Percentiles rank a stretch among this genome's conserved stretches.
These are phyloP conservation scores for Gossypium schwendimanii DNA, from an alignment of 441 rosid genomes.

Conservation along the genomic window DNA sequence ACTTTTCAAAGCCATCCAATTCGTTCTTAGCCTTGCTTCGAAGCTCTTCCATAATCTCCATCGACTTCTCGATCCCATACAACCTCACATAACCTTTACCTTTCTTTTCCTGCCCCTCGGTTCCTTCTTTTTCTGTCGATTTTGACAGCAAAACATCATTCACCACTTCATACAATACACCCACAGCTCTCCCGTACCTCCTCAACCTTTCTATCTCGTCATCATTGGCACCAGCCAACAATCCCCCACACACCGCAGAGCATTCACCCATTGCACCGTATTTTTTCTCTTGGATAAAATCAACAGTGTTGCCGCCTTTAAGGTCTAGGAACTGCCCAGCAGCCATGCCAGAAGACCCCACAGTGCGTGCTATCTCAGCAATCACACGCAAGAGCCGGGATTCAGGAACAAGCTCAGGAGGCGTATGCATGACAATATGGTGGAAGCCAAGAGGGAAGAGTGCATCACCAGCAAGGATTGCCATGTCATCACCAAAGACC, in stretches of 20 bases:
- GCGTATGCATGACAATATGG: conserved; percentile 75
- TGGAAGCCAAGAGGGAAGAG: conserved; percentile 86
- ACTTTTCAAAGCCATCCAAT: conserved; percentile 53
- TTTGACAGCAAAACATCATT: conserved; percentile 50
- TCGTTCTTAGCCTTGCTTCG: conserved; percentile 52
- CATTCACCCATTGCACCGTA: conserved; percentile 81
- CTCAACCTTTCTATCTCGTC: conserved; percentile 56
- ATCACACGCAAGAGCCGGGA: conserved; percentile 57
- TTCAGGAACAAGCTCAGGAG: conserved; percentile 58
- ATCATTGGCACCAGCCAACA: conserved; percentile 68
- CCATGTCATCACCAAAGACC: conserved; percentile 66
- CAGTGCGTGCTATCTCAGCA: conserved; percentile 80
- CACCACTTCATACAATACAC: conserved; percentile 71
- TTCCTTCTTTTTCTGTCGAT: conserved; percentile 7
- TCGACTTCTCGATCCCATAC: conserved; percentile 56
- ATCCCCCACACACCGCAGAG: conserved; percentile 86
- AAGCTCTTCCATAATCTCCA: conserved; percentile 63
- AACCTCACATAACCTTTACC: conserved; percentile 44
- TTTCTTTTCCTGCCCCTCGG: conserved; percentile 28
- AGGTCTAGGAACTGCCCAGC: conserved; percentile 90
- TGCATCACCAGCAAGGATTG: conserved; percentile 89
- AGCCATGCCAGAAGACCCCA: conserved; percentile 91
- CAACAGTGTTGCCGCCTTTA: conserved; percentile 53
- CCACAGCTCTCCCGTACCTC: conserved; percentile 82
- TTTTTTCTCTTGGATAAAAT: conserved; percentile 73